Percentiles rank a stretch among this genome's conserved stretches.
These are phyloP conservation scores for Penicillium coprophilum DNA, from an alignment of 495 filamentous ascomycete genomes.

Conservation along the genomic window DNA sequence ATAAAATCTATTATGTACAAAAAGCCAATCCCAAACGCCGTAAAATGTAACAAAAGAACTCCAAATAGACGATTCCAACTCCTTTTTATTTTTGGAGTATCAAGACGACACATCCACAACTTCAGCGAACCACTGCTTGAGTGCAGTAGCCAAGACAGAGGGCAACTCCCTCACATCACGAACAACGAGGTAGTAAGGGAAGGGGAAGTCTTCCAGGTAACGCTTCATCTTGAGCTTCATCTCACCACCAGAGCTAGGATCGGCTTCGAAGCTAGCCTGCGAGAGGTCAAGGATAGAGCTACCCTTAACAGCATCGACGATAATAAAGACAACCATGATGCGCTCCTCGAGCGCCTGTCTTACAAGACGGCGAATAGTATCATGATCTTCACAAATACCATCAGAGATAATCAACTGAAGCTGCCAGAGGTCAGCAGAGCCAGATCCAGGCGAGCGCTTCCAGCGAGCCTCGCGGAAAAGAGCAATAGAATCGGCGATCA, in stretches of 20 bases:
- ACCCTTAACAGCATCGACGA: constrained; percentile 76
- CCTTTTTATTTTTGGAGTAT: constrained; percentile 18
- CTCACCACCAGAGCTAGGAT: constrained; percentile 52
- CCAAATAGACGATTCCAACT: constrained; percentile 14
- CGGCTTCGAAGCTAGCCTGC: constrained; percentile 71
- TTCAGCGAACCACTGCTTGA: constrained; percentile 97
- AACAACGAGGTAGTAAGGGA: constrained; percentile 93
- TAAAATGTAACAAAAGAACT: constrained; percentile 18
- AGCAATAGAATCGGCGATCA: constrained; percentile 73
- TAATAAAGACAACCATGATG: constrained; percentile 97
- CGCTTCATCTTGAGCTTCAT: constrained; percentile 74
- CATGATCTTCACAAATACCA: constrained; percentile 87
- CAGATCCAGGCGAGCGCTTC: constrained; percentile 53
- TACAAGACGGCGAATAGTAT: constrained; percentile 74
- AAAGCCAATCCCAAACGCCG: constrained; percentile 15
- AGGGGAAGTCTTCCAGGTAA: constrained; percentile 95
- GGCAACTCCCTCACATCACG: constrained; percentile 89
- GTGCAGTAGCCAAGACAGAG: constrained; percentile 76
- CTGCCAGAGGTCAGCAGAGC: constrained; percentile 86
- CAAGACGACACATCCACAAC: constrained; percentile 64
- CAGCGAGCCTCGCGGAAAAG: constrained; percentile 76
- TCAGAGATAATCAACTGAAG: constrained; percentile 89
- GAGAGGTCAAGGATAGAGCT: constrained; percentile 78
- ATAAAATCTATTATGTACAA: constrained; percentile 25
- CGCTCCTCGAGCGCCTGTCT: constrained; percentile 85